Conservation (phyloP, 2,329 filamentous ascomycete genomes). For the Diaporthe humulicola region DNA sequence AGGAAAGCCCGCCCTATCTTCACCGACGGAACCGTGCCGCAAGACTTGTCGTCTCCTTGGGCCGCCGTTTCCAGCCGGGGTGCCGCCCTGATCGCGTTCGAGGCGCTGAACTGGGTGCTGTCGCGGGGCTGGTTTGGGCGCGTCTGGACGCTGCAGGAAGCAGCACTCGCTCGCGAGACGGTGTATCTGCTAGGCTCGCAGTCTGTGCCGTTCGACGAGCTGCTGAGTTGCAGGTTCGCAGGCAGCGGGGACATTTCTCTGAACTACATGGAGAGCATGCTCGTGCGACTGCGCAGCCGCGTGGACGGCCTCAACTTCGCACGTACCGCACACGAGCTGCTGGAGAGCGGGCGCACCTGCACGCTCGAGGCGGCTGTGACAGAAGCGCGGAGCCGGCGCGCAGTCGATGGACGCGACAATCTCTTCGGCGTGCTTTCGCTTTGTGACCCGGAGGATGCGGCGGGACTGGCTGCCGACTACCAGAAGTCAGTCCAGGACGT, state of each 20-base stretch:
- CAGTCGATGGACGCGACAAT: neutral
- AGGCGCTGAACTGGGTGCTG: slow-evolving; percentile 7
- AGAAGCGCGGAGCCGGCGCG: neutral
- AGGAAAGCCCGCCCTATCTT: neutral
- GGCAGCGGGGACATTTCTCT: neutral
- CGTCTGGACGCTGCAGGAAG: slow-evolving; percentile 9
- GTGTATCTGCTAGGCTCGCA: neutral
- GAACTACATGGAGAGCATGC: neutral
- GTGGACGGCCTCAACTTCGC: neutral
- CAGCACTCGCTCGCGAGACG: neutral
- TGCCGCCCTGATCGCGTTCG: neutral
- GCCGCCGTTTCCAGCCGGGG: neutral
- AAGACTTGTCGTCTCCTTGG: neutral
- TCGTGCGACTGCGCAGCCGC: neutral
- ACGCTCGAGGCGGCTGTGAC: neutral
- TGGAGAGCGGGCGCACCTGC: neutral
- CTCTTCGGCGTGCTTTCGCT: neutral
- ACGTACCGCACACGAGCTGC: neutral
- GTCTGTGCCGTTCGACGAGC: neutral
- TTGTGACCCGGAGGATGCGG: neutral
- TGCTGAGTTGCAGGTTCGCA: neutral
- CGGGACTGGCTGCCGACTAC: slow-evolving; percentile 4
- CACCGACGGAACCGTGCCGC: neutral
- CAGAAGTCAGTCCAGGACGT: neutral
- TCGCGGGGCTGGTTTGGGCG: neutral